These are phyloP conservation scores for Persicaria maculosa DNA, from an alignment of 148 eudicot genomes.

Conservation along the genomic window DNA sequence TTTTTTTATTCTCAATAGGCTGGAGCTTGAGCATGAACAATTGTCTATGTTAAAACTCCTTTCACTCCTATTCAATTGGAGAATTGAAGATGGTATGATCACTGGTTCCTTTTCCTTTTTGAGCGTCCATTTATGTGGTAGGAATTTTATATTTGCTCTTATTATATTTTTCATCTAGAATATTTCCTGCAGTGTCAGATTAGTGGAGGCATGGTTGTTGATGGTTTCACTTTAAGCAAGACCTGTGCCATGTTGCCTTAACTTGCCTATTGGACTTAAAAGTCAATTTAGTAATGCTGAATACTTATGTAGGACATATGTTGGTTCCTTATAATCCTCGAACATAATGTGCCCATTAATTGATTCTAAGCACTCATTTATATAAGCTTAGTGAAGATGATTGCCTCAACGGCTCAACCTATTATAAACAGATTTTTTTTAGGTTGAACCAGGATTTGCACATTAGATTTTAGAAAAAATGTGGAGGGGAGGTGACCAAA, in stretches of 20 bases:
- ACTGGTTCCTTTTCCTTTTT: neutral
- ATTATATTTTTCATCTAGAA: neutral
- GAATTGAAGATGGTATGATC: constrained; percentile 55
- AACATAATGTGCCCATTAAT: too few species aligned
- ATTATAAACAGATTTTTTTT: neutral
- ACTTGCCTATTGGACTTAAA: neutral
- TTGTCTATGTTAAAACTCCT: constrained; percentile 49
- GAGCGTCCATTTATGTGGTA: neutral
- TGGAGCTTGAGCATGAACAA: constrained; percentile 79
- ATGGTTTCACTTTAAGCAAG: neutral
- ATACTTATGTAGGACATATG: neutral
- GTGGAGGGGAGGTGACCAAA: neutral
- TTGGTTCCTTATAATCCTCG: too few species aligned
- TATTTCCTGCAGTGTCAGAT: constrained; percentile 5
- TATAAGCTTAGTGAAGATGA: neutral
- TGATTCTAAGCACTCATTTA: too few species aligned
- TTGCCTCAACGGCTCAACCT: neutral
- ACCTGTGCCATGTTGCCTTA: neutral
- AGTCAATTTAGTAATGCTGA: neutral
- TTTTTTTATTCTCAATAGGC: constrained; percentile 39
- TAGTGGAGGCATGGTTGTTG: neutral
- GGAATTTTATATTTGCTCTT: neutral
- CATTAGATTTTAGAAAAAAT: neutral
- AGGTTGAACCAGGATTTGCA: neutral
- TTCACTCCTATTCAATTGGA: constrained; percentile 55